Evolutionary conservation across 2,329 filamentous ascomycete genomes (phyloP).

Genomic region (Chaetomiaceae sp.): DNA sequence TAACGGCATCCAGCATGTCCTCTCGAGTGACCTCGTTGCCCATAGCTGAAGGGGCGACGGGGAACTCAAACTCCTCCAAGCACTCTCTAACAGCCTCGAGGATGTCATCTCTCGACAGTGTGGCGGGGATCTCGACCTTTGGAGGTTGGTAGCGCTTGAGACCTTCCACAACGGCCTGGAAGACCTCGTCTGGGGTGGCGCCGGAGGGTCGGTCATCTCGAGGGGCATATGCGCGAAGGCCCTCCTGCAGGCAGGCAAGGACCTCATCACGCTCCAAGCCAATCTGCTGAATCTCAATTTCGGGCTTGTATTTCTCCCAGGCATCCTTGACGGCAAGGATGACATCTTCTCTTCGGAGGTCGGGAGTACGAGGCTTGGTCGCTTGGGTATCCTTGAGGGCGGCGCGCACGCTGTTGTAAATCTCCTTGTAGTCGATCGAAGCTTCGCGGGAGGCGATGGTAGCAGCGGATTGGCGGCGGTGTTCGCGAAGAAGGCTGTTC

Average conservation of each 20-base stretch:
- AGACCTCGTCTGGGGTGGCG: constrained; percentile 78
- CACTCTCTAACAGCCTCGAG: constrained; percentile 80
- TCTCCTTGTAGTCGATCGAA: constrained; percentile 70
- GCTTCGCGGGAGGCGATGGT: constrained; percentile 57
- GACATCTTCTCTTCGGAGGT: constrained; percentile 75
- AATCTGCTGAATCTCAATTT: constrained; percentile 85
- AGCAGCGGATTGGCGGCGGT: constrained; percentile 62
- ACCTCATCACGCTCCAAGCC: constrained; percentile 89
- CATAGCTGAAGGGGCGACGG: constrained; percentile 52
- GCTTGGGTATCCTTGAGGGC: constrained; percentile 62
- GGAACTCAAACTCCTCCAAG: constrained; percentile 78
- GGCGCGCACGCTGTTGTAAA: constrained; percentile 78
- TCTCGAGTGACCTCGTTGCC: constrained; percentile 53
- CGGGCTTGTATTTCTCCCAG: constrained; percentile 91
- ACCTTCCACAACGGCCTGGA: constrained; percentile 78
- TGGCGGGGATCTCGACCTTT: constrained; percentile 62
- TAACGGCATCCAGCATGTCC: constrained; percentile 60
- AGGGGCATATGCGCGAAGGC: constrained; percentile 68
- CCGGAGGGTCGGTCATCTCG: constrained; percentile 49
- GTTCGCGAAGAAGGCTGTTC: constrained; percentile 71
- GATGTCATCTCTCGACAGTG: constrained; percentile 75
- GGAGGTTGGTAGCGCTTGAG: constrained; percentile 76
- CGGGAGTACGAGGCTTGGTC: constrained; percentile 40
- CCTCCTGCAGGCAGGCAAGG: constrained; percentile 78
- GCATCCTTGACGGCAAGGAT: constrained; percentile 82